Evolutionary conservation across 1,139 yeast species (phyloP).

Genomic region (Nakaseomyces bracarensis): DNA sequence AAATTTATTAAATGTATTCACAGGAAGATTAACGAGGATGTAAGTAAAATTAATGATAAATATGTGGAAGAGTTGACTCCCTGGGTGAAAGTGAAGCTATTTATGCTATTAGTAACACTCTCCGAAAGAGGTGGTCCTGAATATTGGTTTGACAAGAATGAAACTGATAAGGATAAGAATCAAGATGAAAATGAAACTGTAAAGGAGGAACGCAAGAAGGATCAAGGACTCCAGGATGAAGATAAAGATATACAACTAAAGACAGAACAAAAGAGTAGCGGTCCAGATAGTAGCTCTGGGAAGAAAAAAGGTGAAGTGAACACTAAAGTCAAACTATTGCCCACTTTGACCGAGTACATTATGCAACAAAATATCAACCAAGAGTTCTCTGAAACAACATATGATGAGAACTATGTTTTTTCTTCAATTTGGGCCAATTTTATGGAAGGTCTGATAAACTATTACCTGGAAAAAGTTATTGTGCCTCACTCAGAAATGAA

Average conservation of each 20-base stretch:
- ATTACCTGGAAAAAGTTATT: conserved; percentile 30
- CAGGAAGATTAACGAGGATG: conserved; percentile 27
- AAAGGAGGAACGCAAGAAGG: conserved; percentile 7
- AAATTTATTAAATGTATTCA: conserved; percentile 30
- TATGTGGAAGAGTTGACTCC: conserved; percentile 21
- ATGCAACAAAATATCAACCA: conserved; percentile 31
- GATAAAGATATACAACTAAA: neutral
- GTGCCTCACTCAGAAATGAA: conserved; percentile 33
- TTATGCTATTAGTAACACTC: conserved; percentile 27
- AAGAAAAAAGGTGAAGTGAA: neutral
- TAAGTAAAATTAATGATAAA: conserved; percentile 23
- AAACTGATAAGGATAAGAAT: conserved; percentile 11
- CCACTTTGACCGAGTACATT: conserved; percentile 28
- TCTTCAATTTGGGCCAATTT: conserved; percentile 34
- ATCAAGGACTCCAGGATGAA: neutral
- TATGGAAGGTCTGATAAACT: conserved; percentile 33
- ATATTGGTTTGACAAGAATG: conserved; percentile 30
- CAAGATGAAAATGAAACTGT: conserved; percentile 5
- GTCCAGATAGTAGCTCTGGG: neutral
- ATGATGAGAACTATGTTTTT: conserved; percentile 31
- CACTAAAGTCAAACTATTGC: conserved; percentile 10
- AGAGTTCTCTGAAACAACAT: conserved; percentile 26
- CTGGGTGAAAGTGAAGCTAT: conserved; percentile 29
- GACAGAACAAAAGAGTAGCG: neutral
- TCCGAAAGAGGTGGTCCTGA: conserved; percentile 33